A percentile compares a stretch with the other conserved stretches of the same genome.
These are phyloP conservation scores for Fusarium protoensiforme DNA, from an alignment of 2,329 filamentous ascomycete species.

Conservation along the genomic window DNA sequence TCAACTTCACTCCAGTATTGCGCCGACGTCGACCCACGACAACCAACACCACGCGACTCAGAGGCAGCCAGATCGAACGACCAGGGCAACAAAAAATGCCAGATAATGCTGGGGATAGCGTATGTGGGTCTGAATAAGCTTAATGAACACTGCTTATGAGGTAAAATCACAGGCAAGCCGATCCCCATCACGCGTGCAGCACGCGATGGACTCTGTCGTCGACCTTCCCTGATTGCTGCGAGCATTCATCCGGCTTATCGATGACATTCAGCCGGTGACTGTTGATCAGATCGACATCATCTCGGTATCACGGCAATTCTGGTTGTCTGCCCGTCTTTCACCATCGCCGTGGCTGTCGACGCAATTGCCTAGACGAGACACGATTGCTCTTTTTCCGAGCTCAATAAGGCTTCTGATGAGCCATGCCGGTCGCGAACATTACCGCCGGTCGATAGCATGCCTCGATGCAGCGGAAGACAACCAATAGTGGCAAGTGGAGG, in stretches of 20 bases:
- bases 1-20: conserved; percentile 17
- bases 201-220: neutral
- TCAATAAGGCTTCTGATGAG: neutral
- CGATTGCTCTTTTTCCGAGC: neutral
- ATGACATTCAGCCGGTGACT: neutral
- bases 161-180: conserved; percentile 1
- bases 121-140: conserved; percentile 34
- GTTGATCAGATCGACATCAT: conserved; percentile 15
- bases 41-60: neutral
- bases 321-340: conserved; percentile 22
- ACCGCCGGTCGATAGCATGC: neutral
- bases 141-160: conserved; percentile 24
- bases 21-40: neutral
- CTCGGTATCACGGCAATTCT: neutral
- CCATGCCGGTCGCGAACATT: neutral
- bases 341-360: conserved; percentile 37
- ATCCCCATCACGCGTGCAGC: neutral
- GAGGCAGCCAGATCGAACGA: neutral
- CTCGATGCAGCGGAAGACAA: neutral
- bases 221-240: neutral
- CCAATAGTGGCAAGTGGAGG: conserved; percentile 24
- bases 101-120: conserved; percentile 7
- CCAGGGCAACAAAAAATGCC: neutral
- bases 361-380: conserved; percentile 29
- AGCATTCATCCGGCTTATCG: neutral